Base-by-base conservation (phyloP, 2,329 filamentous ascomycete genomes). In the Hypoxylon sp. region DNA sequence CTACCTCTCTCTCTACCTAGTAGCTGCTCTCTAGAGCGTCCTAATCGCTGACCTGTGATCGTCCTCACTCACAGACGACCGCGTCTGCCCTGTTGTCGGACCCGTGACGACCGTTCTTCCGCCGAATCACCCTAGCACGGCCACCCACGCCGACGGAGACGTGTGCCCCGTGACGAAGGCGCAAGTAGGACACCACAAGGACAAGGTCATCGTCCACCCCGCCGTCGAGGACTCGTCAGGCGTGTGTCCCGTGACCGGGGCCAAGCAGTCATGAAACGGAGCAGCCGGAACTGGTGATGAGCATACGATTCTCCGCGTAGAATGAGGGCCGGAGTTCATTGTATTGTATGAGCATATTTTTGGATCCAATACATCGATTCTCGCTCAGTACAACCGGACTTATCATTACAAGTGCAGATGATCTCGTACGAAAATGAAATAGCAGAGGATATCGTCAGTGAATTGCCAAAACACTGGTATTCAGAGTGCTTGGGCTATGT, bases 141-240 rank as follows among this genome's bases (percentile, higher is more conserved):
- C 61, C 23, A 64, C 57, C 50, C 62, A 64, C 23, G 41, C 57
- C 41, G 69, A 72, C 63, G 63, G 62, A 13, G 69, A 71, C 33
- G 73, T 72, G 50, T 78, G 76, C 60, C 76, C 76, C 7, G 73
- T 78, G 50, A 78, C 76, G 13, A 77, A 78, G 67, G 76, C 76
- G 29, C 70, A 71, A 56, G 71, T 78, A 3, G 75, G 75, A 3
- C 76, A 78, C 54, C 76, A 78, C 65, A 77, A 77, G 71, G 73
- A 73, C 56, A 77, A 74, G 62, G 67, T 78, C 15, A 45, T 66
- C 10, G 65, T 62, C 9, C 76, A 78, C 58, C 76, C 76, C 4
- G 69, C 67, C 13, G 67, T 78, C 15, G 61, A 66, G 10, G 57
- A 61, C 2, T 67, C 69, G 2, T 64, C 68, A 2, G 74, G 72